Evolutionary conservation across 106 monocot species (phyloP).

Genomic region (Dioscorea zingiberensis): DNA sequence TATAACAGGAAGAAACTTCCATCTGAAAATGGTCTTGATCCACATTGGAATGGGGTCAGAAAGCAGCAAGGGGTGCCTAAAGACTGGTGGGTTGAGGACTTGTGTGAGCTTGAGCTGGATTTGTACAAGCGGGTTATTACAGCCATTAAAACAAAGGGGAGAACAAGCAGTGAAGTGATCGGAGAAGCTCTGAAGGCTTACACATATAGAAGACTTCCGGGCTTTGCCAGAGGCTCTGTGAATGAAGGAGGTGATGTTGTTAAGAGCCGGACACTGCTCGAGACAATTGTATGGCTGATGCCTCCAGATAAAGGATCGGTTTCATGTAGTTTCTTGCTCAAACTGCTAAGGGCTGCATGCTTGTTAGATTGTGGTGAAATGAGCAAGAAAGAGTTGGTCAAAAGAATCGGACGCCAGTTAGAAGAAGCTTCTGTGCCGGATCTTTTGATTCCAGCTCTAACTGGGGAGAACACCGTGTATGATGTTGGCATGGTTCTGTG

Average conservation of each 20-base stretch:
- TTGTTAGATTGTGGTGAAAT: slow-evolving; percentile 35
- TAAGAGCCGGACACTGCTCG: slow-evolving; percentile 23
- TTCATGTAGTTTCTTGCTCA: slow-evolving; percentile 55
- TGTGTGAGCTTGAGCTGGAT: slow-evolving; percentile 73
- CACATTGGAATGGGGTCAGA: slow-evolving; percentile 62
- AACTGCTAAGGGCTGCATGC: slow-evolving; percentile 39
- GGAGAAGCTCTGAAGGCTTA: slow-evolving; percentile 70
- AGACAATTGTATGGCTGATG: slow-evolving; percentile 47
- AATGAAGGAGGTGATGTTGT: slow-evolving; percentile 22
- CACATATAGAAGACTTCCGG: slow-evolving; percentile 38
- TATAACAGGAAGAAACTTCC: slow-evolving; percentile 65
- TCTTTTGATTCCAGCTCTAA: slow-evolving; percentile 38
- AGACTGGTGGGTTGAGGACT: slow-evolving; percentile 88
- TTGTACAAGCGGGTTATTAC: slow-evolving; percentile 51
- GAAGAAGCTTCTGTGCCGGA: slow-evolving; percentile 45
- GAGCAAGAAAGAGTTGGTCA: slow-evolving; percentile 31
- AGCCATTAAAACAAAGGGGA: slow-evolving; percentile 44
- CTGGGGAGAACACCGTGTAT: slow-evolving; percentile 23
- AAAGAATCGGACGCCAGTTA: slow-evolving; percentile 40
- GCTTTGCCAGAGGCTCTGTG: slow-evolving; percentile 21
- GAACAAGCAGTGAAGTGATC: slow-evolving; percentile 25
- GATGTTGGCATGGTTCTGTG: slow-evolving; percentile 39
- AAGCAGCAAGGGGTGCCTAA: slow-evolving; percentile 50
- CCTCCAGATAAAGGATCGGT: slow-evolving; percentile 39
- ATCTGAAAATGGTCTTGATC: slow-evolving; percentile 41